Conservation (phyloP, 169 alveolate species). For the Plasmodium fragile region DNA sequence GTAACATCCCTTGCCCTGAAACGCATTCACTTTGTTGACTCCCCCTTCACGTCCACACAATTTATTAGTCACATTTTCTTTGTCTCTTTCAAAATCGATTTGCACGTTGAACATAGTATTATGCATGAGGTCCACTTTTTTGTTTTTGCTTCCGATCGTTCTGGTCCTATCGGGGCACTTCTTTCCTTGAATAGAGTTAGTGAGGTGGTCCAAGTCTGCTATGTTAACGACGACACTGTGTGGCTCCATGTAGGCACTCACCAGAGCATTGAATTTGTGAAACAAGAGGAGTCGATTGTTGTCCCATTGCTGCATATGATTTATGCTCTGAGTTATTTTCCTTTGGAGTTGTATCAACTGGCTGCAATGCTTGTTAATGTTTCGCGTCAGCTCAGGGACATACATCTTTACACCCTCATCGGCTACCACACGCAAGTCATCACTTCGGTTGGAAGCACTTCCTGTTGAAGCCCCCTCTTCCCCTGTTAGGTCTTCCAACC, state of each 20-base stretch:
- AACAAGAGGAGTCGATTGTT: constrained; percentile 5
- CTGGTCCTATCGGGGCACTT: neutral
- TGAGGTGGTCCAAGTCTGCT: neutral
- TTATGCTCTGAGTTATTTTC: neutral
- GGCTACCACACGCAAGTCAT: constrained; percentile 12
- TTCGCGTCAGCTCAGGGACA: constrained; percentile 1
- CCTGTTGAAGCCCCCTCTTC: neutral
- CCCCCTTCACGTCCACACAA: neutral
- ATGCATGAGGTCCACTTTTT: constrained; percentile 20
- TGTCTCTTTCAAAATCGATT: constrained; percentile 38
- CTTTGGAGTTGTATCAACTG: constrained; percentile 60
- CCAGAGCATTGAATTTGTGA: neutral
- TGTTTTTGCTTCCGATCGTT: neutral
- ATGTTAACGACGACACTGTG: constrained; percentile 31
- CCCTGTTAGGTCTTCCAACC: neutral
- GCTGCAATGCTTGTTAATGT: constrained; percentile 34
- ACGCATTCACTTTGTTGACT: neutral
- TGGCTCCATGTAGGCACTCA: constrained; percentile 37
- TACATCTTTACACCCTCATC: neutral
- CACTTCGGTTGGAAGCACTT: neutral
- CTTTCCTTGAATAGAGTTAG: neutral
- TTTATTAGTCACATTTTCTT: neutral
- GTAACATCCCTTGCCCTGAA: neutral
- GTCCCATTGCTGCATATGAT: constrained; percentile 8
- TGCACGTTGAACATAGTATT: constrained; percentile 42